Percentiles rank a stretch among this genome's conserved stretches.
These are phyloP conservation scores for Phytophthora tentaculata DNA, from an alignment of 352 stramenopile species.

Conservation along the genomic window DNA sequence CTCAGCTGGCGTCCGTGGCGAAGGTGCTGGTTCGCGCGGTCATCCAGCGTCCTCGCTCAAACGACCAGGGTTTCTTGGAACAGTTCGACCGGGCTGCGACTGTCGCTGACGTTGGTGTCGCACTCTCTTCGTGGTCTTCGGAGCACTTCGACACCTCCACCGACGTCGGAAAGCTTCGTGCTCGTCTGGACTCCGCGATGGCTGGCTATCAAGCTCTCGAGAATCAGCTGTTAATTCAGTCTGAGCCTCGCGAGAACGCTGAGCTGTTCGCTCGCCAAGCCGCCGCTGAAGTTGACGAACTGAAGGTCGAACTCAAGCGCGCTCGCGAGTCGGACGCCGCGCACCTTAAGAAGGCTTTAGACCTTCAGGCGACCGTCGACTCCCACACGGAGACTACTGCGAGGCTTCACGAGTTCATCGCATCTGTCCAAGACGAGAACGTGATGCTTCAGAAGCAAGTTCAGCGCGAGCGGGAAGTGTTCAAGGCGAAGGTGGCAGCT, in stretches of 20 bases:
- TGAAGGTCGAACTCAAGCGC: not conserved
- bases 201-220: not conserved
- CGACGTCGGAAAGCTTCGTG: not conserved
- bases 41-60: not conserved
- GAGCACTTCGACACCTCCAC: not conserved
- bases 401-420: not conserved
- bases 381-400: not conserved
- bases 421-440: not conserved
- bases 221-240: not conserved
- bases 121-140: not conserved
- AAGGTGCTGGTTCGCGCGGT: not conserved
- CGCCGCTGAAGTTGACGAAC: not conserved
- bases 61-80: not conserved
- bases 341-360: not conserved
- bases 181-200: not conserved
- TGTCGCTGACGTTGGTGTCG: not conserved
- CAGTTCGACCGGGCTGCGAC: not conserved
- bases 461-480: not conserved
- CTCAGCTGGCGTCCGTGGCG: not conserved
- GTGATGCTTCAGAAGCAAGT: not conserved
- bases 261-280: not conserved
- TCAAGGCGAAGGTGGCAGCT: not conserved
- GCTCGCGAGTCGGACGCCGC: not conserved
- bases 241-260: not conserved
- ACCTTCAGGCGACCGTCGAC: not conserved